phyloP scores from a whole-genome alignment of 345 rosid species.

The Linum tenue region DNA sequence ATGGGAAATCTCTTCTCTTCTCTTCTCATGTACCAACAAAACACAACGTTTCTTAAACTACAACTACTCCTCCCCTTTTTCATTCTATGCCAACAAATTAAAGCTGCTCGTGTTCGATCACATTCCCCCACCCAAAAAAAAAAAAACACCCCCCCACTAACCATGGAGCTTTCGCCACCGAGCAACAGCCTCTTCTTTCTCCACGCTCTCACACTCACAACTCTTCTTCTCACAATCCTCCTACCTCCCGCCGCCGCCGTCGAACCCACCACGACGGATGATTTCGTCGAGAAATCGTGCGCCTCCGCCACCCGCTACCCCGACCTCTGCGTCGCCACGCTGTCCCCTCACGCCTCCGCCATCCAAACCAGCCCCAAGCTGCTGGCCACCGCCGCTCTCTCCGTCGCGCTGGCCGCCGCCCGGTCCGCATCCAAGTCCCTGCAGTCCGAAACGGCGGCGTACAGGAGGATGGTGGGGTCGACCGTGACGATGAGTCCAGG shows the following conservation, averaged over 20 bases:
- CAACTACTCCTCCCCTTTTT: too few species aligned
- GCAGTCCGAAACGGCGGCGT: constrained; percentile 15
- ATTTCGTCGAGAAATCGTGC: constrained; percentile 58
- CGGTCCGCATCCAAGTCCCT: constrained; percentile 10
- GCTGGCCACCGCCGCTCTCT: constrained; percentile 57
- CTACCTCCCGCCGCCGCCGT: not conserved
- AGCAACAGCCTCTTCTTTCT: too few species aligned
- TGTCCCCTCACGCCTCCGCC: constrained; percentile 36
- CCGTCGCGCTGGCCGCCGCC: constrained; percentile 41
- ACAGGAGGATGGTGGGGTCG: constrained; percentile 39
- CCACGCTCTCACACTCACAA: too few species aligned
- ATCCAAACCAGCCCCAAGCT: constrained; percentile 65
- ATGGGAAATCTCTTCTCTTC: too few species aligned
- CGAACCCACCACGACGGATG: constrained; percentile 17
- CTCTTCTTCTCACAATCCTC: not conserved
- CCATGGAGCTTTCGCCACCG: too few species aligned
- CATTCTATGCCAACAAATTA: too few species aligned
- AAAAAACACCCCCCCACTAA: too few species aligned
- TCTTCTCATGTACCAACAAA: too few species aligned
- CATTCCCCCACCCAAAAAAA: too few species aligned
- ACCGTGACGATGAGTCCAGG: constrained; percentile 31
- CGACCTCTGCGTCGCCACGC: constrained; percentile 50
- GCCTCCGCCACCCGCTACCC: constrained; percentile 46
- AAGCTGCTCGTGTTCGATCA: too few species aligned
- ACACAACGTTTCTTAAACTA: too few species aligned